Conservation (phyloP, 805 yeast genomes). For the Candida rishiriensis region DNA sequence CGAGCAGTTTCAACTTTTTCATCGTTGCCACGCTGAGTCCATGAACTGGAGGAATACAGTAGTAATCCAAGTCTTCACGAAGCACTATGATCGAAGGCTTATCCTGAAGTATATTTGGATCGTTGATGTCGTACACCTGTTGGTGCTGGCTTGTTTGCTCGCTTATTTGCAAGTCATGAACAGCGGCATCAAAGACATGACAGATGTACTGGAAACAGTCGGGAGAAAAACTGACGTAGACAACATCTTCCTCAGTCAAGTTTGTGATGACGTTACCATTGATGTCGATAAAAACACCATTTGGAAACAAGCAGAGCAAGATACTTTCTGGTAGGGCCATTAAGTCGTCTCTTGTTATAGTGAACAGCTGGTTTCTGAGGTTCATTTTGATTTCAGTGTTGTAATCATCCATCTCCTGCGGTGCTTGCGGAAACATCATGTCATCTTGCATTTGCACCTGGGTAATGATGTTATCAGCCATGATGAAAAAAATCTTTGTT, state of each 20-base stretch:
- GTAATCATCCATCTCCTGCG: slow-evolving; percentile 38
- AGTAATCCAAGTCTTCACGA: slow-evolving; percentile 91
- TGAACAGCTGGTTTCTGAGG: slow-evolving; percentile 69
- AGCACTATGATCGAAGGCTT: slow-evolving; percentile 90
- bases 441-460: slow-evolving; percentile 49
- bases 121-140: slow-evolving; percentile 31
- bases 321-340: slow-evolving; percentile 91
- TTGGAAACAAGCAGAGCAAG: slow-evolving; percentile 80
- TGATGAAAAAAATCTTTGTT: neutral
- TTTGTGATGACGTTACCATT: slow-evolving; percentile 75
- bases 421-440: slow-evolving; percentile 13
- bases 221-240: slow-evolving; percentile 82
- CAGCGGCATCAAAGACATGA: slow-evolving; percentile 64
- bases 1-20: slow-evolving; percentile 63
- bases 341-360: slow-evolving; percentile 80
- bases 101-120: slow-evolving; percentile 62
- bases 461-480: slow-evolving; percentile 52
- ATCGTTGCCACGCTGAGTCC: slow-evolving; percentile 56
- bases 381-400: slow-evolving; percentile 71
- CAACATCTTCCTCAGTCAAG: slow-evolving; percentile 74
- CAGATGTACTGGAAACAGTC: slow-evolving; percentile 81
- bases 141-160: slow-evolving; percentile 27
- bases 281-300: slow-evolving; percentile 79
- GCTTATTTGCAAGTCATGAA: slow-evolving; percentile 48
- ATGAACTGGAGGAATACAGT: slow-evolving; percentile 73